phyloP scores from a whole-genome alignment of 495 filamentous ascomycete genomes.

The Aspergillus sclerotioniger region DNA sequence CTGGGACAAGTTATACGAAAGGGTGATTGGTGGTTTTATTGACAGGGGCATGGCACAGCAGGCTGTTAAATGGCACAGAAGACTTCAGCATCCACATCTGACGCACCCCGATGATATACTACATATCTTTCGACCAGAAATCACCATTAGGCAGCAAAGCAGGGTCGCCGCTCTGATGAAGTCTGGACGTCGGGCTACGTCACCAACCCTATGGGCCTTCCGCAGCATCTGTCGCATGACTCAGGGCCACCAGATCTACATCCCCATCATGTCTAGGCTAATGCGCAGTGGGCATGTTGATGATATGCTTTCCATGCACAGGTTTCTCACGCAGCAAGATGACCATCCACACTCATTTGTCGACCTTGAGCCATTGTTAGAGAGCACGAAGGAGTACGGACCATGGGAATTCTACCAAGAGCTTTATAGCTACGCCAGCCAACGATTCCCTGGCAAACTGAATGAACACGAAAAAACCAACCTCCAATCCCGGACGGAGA shows the following conservation, averaged over 20 bases:
- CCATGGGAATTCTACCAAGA: slow-evolving; percentile 18
- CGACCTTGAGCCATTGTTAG: slow-evolving; percentile 42
- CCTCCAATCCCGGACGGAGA: neutral
- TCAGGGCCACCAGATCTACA: slow-evolving; percentile 55
- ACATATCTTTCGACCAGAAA: slow-evolving; percentile 32
- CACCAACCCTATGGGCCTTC: slow-evolving; percentile 37
- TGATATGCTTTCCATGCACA: slow-evolving; percentile 61
- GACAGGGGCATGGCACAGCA: slow-evolving; percentile 28
- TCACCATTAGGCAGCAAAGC: slow-evolving; percentile 11
- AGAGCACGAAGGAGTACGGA: slow-evolving; percentile 38
- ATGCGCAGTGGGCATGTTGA: slow-evolving; percentile 45
- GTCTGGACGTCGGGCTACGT: slow-evolving; percentile 7
- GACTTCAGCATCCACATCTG: slow-evolving; percentile 34
- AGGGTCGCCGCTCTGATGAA: neutral
- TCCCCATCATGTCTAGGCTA: slow-evolving; percentile 56
- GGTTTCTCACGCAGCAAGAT: slow-evolving; percentile 41
- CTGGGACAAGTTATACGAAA: slow-evolving; percentile 50
- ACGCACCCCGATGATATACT: slow-evolving; percentile 32
- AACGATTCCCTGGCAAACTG: slow-evolving; percentile 17
- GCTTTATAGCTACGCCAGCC: slow-evolving; percentile 26
- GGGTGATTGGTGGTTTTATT: slow-evolving; percentile 48
- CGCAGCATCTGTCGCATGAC: slow-evolving; percentile 46
- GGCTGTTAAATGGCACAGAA: slow-evolving; percentile 49
- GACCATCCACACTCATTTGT: slow-evolving; percentile 48
- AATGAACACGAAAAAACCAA: neutral